Evolutionary conservation across 108 stramenopile species (phyloP).

Genomic region (Fragilaria radians): DNA sequence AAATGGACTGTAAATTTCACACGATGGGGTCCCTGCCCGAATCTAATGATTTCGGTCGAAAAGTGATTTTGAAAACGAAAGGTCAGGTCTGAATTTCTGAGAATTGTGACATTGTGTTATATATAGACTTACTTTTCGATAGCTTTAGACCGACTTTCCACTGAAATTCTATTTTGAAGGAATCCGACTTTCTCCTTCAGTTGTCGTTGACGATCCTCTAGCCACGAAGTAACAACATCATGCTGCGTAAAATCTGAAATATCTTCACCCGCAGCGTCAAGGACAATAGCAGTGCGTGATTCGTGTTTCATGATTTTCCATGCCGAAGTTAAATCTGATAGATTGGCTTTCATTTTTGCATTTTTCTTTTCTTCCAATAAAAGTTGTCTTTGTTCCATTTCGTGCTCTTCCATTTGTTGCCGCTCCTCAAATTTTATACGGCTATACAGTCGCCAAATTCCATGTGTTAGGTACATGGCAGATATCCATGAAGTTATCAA

Average conservation of each 20-base stretch:
- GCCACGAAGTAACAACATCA: constrained; percentile 21
- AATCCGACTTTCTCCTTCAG: constrained; percentile 18
- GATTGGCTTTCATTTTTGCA: neutral
- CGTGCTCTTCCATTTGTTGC: neutral
- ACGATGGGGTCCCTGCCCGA: constrained; percentile 63
- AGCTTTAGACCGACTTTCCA: constrained; percentile 24
- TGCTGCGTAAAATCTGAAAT: neutral
- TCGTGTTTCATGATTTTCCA: neutral
- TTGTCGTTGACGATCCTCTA: constrained; percentile 33
- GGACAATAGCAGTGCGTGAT: neutral
- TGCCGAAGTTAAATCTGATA: neutral
- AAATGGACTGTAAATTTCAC: constrained; percentile 38
- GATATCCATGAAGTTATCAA: neutral
- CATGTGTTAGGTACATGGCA: neutral
- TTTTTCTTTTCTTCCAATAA: neutral
- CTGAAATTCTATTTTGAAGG: constrained; percentile 20
- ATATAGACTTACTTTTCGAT: constrained; percentile 25
- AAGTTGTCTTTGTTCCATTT: neutral
- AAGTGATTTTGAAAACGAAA: constrained; percentile 1
- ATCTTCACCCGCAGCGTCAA: neutral
- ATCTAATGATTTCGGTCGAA: constrained; percentile 22
- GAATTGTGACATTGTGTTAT: neutral
- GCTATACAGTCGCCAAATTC: neutral
- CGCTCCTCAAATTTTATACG: neutral
- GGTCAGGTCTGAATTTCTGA: neutral